Conservation (phyloP, 129 eudicot genomes). For the Saposhnikovia divaricata region DNA sequence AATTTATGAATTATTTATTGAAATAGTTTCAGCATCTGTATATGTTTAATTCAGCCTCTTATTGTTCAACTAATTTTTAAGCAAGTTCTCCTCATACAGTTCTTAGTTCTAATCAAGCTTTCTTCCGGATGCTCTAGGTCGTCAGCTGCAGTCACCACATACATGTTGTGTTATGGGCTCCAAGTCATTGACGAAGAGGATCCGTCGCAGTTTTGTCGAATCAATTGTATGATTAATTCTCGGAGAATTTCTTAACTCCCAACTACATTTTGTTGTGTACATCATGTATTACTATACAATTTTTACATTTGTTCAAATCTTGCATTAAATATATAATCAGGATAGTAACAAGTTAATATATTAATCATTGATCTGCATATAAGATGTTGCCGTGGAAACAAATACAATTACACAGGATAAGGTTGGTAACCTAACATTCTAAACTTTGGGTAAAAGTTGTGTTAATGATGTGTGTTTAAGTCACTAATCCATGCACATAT, state of each 20-base stretch:
- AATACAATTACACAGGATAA: background rate
- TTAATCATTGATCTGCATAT: background rate
- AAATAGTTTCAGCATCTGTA: background rate
- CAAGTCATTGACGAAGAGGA: background rate
- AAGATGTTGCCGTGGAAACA: background rate
- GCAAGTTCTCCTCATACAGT: background rate
- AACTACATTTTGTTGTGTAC: background rate
- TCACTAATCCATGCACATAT: background rate
- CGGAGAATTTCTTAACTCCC: background rate
- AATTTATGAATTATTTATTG: background rate
- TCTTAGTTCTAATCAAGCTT: background rate
- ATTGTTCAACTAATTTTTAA: background rate
- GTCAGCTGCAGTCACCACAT: background rate
- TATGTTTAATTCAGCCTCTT: background rate
- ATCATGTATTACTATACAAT: background rate
- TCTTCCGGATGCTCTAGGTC: background rate
- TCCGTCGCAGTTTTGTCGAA: background rate
- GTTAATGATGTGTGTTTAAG: background rate
- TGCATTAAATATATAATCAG: background rate
- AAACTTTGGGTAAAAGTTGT: background rate
- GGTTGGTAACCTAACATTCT: constrained; percentile 4
- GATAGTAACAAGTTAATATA: background rate
- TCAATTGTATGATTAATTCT: background rate
- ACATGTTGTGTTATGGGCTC: background rate
- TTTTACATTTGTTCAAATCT: background rate